Base-by-base conservation (phyloP, 1,139 yeast species). In the Suhomyces anneliseae region DNA sequence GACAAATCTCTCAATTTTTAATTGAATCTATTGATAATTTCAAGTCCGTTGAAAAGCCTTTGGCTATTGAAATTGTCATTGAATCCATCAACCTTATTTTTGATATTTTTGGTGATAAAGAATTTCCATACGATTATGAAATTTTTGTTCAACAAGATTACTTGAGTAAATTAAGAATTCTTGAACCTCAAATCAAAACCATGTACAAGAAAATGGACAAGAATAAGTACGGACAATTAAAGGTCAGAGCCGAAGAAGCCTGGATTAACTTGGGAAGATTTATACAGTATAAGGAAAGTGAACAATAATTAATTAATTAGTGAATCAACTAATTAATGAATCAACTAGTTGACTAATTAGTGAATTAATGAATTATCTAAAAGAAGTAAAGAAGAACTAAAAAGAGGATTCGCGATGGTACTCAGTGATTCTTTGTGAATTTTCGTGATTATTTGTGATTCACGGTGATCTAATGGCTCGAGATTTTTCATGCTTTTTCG, bases 31-130 rank as follows among this genome's bases (percentile, higher is more conserved):
- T 65, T 24, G 59, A 59, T 34, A 51, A 50, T 24, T 61, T 61
- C 52, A 52, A 43, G 15, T 48, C 54, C 34, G 42, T 53, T 35
- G 52, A 55, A 14, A 56, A 60, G 14, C 57, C 66, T 4, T 54
- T 54, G 26, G 62, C 65, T 2, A 54, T 60, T 14, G 77, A 70
- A 49, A 64, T 84, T 7, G 71, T 82, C 7, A 66, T 83, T 44
- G 93, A 87, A 48, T 68, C 84, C 24, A 65, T 88, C 32, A 85
- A 89, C 57, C 70, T 80, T 8, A 59, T 90, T 8, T 90, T 82
- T 64, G 97, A 90, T 51, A 72, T 90, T 7, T 93, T 87, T 65
- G 89, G 87, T n/a, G 98, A 93, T 66, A 74, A 72, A 27, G 74
- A 70, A 32, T 86, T 73, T 57, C 75, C 72, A 12, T 92, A 89